phyloP scores from a whole-genome alignment of 352 stramenopile species.

The Globisporangium orthogonon region DNA sequence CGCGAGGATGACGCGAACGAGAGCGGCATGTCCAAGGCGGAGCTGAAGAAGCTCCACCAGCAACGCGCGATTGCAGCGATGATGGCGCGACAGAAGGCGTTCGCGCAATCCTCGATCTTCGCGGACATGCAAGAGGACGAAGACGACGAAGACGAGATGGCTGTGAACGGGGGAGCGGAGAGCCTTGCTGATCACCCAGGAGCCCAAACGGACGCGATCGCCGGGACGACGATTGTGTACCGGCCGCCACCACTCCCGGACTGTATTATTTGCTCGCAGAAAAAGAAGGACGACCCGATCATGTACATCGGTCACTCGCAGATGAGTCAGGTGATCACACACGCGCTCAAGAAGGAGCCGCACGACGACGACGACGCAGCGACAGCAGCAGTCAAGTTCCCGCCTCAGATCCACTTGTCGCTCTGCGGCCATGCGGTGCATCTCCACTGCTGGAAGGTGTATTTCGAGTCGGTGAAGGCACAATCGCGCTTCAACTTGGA shows the following conservation, averaged over 20 bases:
- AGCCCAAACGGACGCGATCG: background rate
- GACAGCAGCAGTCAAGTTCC: slow-evolving; percentile 19
- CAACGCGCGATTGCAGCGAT: slow-evolving; percentile 82
- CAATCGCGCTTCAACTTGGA: slow-evolving; percentile 67
- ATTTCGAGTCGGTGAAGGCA: slow-evolving; percentile 81
- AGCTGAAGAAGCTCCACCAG: slow-evolving; percentile 75
- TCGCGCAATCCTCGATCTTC: slow-evolving; percentile 63
- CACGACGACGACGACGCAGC: slow-evolving; percentile 18
- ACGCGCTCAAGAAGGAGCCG: slow-evolving; percentile 40
- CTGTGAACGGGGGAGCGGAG: slow-evolving; percentile 5
- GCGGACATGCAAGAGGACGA: slow-evolving; percentile 66
- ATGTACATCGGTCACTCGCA: slow-evolving; percentile 85
- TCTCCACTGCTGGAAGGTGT: slow-evolving; percentile 83
- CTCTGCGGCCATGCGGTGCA: slow-evolving; percentile 90
- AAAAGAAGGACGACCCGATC: slow-evolving; percentile 74
- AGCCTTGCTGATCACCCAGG: slow-evolving; percentile 8
- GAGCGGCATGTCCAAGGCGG: slow-evolving; percentile 59
- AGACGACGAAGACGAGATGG: slow-evolving; percentile 41
- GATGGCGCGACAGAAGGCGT: slow-evolving; percentile 72
- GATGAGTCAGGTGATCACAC: slow-evolving; percentile 52
- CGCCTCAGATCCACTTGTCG: slow-evolving; percentile 63
- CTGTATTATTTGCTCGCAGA: slow-evolving; percentile 84
- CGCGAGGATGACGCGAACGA: slow-evolving; percentile 37
- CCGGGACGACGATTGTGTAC: slow-evolving; percentile 47
- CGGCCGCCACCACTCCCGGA: slow-evolving; percentile 56